Base-by-base conservation (phyloP, 345 rosid genomes). In the Linum lewisii region DNA sequence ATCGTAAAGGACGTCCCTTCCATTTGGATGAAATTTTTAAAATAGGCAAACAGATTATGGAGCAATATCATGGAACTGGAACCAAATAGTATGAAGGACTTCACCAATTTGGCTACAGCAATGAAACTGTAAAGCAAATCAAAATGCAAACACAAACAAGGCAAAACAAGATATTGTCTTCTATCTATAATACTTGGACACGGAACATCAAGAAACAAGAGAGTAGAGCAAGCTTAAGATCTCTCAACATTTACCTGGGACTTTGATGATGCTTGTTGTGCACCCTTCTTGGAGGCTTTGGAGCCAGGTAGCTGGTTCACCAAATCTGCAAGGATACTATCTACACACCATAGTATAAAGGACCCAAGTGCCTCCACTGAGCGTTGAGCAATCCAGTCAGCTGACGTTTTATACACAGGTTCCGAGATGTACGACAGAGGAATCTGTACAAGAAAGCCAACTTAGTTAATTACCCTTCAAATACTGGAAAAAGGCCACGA, bases 371-470 rank as follows among this genome's bases (percentile, higher is more conserved):
- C 81, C 23, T 82, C 91, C 26, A 69, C 20, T 7, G 91, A 75
- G 13, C 72, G 82, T 53, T 79, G 78, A 70, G 75, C 82, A 66
- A 87, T 76, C 95, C 95, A 87, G 50, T 87, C 91, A 24, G 68
- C 73, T 2, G 95, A 79, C 59, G 88, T 78, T 72, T 79, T 87
- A 71, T 78, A 78, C 42, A 87, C 88, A 44, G 73, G 73, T 53
- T 84, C 82, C 20, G 88, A 73, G 66, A 86, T 78, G 72, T 84
- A 82, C 20, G 79, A 71, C 24, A 84, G 74, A 3, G 90, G 95
- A 50, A 80, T 72, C 95, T 86, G 81, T 66, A 22, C 20, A 37
- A 58, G n/a, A 37, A 67, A 0, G 68, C 3, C 54, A 2, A 21
- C 10, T 29, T 29, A 29, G 23, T 53, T n/a, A 37, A 42, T 58